Conservation (phyloP, 176 grass and related monocot species). For the Zea luxurians region DNA sequence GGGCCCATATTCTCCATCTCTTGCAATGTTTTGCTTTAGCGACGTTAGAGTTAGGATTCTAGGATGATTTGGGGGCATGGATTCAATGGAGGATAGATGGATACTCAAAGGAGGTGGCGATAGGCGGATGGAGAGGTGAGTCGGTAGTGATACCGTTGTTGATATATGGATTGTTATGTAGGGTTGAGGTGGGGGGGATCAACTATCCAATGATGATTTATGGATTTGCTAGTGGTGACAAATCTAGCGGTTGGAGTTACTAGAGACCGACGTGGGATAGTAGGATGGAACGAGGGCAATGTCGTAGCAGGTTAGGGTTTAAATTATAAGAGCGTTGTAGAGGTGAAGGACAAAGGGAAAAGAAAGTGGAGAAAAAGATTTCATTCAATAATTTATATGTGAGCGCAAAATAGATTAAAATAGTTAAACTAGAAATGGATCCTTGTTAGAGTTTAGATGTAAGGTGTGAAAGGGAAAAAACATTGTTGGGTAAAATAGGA, state of each 20-base stretch:
- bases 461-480: neutral
- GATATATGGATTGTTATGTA: neutral
- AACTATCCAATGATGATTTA: accelerated
- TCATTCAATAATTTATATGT: neutral
- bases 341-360: no score
- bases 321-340: neutral
- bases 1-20: conserved; percentile 4
- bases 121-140: neutral
- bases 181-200: accelerated
- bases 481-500: no score
- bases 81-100: neutral
- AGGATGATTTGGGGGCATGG: neutral
- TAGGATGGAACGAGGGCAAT: neutral
- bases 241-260: neutral
- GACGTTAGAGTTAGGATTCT: neutral
- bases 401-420: neutral
- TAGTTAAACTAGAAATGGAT: neutral
- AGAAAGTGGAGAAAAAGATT: neutral
- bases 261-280: neutral
- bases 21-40: neutral
- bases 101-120: neutral
- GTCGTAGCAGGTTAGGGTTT: neutral
- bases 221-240: neutral
- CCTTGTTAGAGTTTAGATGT: neutral
- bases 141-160: accelerated